Base-by-base conservation (phyloP, 257 asterid species). In the Lycium ferocissimum region DNA sequence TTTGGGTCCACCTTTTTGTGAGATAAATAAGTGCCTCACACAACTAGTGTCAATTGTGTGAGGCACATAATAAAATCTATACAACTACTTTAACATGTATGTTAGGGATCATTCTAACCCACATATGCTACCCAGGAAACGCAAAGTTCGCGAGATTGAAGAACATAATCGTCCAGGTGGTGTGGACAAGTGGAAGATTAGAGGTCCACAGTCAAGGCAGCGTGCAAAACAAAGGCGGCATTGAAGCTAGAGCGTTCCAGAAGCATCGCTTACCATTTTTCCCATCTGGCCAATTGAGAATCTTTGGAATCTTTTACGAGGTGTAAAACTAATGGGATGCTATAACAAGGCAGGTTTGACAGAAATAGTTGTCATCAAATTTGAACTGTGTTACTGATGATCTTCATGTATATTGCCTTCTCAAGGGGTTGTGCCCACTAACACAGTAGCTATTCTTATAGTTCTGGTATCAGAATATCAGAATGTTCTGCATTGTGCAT, bases 111-210 rank as follows among this genome's bases (percentile, higher is more conserved):
- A 7, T 76, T 76, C 82, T 76, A 33, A 51, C 12, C 82, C 47
- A 26, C 45, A 26, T 76, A 51, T 76, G 82, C 26, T 61, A 35
- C 88, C 82, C 92, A 96, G 99, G 90, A 96, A 94, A 84, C 98
- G 98, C 45, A 96, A 96, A 90, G 98, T 96, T 87, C 85, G 89
- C 5, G 95, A 96, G 93, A 96, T 96, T 87, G 98, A 94, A 90
- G 96, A 91, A 69, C 86, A 87, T 70, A 91, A 92, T 80, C 89
- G 95, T 65, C 95, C 98, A 61, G 96, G 57, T 56, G 95, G 95
- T 67, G 98, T 93, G 67, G 92, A 83, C 84, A 96, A 94, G 87
- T 96, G 99, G 99, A 96, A 93, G 91, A 88, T 53, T 33, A 88
- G 83, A 69, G 92, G 89, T 81, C 85, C 85, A 59, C 88, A 84